Conservation (phyloP, 352 stramenopile genomes). For the Pythium insidiosum region DNA sequence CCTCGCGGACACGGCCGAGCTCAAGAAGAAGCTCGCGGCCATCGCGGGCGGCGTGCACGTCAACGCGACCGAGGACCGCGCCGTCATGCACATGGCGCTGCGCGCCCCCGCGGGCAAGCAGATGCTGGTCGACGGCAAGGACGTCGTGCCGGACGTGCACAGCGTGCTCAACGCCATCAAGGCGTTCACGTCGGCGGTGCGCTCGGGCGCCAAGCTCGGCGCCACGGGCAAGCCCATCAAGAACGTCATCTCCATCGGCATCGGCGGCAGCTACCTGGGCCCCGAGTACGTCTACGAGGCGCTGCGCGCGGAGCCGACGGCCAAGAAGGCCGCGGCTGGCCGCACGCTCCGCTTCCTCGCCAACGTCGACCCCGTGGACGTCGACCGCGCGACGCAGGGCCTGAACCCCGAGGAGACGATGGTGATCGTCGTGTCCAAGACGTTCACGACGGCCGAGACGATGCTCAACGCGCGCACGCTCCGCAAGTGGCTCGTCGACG, state of each 20-base stretch:
- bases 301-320: conserved; percentile 74
- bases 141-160: conserved; percentile 95
- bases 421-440: conserved; percentile 97
- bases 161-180: conserved; percentile 93
- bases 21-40: conserved; percentile 81
- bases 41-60: conserved; percentile 93
- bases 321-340: conserved; percentile 79
- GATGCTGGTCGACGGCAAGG: conserved; percentile 91
- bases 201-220: conserved; percentile 78
- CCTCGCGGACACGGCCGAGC: conserved; percentile 82
- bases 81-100: conserved; percentile 95
- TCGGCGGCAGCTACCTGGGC: conserved; percentile 94
- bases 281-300: conserved; percentile 97
- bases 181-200: conserved; percentile 88
- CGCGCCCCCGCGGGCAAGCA: conserved; percentile 75
- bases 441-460: conserved; percentile 98
- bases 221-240: conserved; percentile 93
- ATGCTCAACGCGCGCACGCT: conserved; percentile 98
- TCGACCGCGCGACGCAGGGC: conserved; percentile 83
- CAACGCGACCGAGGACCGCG: conserved; percentile 94
- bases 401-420: conserved; percentile 94
- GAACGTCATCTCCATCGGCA: conserved; percentile 96
- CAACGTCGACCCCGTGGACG: conserved; percentile 98
- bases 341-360: conserved; percentile 93
- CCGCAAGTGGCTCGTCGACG: conserved; percentile 93